Percentiles rank a stretch among this genome's conserved stretches.
Evolutionary conservation across 1,284 basidiomycete genomes (phyloP).

Genomic region (Singerocomus inundabilis): DNA sequence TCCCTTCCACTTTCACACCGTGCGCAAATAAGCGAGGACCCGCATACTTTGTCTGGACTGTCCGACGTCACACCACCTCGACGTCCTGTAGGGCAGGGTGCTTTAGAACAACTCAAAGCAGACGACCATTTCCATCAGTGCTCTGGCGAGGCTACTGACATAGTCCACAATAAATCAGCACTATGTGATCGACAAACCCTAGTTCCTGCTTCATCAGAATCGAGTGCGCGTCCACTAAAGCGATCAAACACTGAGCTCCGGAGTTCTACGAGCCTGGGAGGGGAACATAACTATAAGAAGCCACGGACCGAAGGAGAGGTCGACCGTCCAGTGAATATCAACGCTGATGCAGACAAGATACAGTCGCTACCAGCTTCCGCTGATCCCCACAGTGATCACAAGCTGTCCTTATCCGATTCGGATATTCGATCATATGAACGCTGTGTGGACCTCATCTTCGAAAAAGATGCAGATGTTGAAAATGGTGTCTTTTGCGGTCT

Average conservation of each 20-base stretch:
- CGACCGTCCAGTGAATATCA: background rate
- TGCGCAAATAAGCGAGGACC: slow-evolving; percentile 4
- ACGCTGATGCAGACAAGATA: background rate
- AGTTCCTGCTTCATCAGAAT: background rate
- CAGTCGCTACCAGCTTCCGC: background rate
- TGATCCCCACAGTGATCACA: slow-evolving; percentile 1
- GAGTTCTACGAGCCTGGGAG: slow-evolving; percentile 4
- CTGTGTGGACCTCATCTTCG: slow-evolving; percentile 48
- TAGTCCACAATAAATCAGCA: background rate
- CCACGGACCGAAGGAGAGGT: slow-evolving; percentile 16
- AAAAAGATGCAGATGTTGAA: slow-evolving; percentile 39
- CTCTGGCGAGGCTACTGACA: background rate
- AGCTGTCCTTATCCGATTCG: background rate
- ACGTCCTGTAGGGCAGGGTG: slow-evolving; percentile 2
- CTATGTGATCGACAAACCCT: background rate
- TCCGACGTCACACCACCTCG: slow-evolving; percentile 4
- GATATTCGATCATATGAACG: slow-evolving; percentile 34
- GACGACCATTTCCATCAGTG: background rate
- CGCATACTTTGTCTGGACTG: slow-evolving; percentile 2
- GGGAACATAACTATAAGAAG: slow-evolving; percentile 17
- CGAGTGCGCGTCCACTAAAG: slow-evolving; percentile 14
- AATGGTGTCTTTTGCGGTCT: slow-evolving; percentile 44
- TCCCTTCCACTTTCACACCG: slow-evolving; percentile 9
- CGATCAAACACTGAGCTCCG: slow-evolving; percentile 19
- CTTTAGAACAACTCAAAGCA: slow-evolving; percentile 3